Conservation (phyloP, 306 rosid genomes). For the Mimosa pudica region DNA sequence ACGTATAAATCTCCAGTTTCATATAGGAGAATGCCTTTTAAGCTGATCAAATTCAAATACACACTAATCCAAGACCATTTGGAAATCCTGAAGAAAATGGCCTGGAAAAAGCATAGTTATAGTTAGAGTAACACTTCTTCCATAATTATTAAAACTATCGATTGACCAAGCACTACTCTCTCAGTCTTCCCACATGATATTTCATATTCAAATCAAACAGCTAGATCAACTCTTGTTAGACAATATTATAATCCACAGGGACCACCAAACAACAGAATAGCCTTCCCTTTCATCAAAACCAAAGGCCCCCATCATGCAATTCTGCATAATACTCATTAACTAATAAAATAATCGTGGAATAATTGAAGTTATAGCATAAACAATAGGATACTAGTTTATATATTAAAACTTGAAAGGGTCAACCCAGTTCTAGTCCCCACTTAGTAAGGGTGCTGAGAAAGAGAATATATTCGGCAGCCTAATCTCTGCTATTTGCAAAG, state of each 20-base stretch:
- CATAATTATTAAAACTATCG: neutral
- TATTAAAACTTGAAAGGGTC: too few relatives aligned
- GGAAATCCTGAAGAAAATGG: slow-evolving; percentile 11
- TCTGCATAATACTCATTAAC: neutral
- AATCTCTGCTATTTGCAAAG: too few relatives aligned
- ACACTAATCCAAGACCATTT: slow-evolving; percentile 15
- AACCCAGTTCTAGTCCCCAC: too few relatives aligned
- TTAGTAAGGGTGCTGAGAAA: too few relatives aligned
- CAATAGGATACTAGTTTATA: slow-evolving; percentile 11
- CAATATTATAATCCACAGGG: neutral
- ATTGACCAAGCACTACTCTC: slow-evolving; percentile 17
- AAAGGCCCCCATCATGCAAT: neutral
- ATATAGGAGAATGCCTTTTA: slow-evolving; percentile 1
- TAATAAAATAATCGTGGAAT: slow-evolving; percentile 26
- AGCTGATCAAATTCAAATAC: slow-evolving; percentile 10
- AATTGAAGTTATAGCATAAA: slow-evolving; percentile 5
- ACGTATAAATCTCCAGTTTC: neutral
- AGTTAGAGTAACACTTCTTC: neutral
- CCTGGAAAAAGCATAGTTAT: neutral
- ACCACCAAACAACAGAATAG: slow-evolving; percentile 15
- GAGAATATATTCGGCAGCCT: too few relatives aligned
- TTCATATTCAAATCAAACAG: slow-evolving; percentile 3
- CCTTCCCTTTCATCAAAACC: neutral
- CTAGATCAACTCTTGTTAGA: slow-evolving; percentile 1
- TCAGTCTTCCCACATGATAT: neutral